Percentiles rank a stretch among this genome's conserved stretches.
These are phyloP conservation scores for Pleurotus pulmonarius DNA, from an alignment of 768 basidiomycete genomes.

Conservation along the genomic window DNA sequence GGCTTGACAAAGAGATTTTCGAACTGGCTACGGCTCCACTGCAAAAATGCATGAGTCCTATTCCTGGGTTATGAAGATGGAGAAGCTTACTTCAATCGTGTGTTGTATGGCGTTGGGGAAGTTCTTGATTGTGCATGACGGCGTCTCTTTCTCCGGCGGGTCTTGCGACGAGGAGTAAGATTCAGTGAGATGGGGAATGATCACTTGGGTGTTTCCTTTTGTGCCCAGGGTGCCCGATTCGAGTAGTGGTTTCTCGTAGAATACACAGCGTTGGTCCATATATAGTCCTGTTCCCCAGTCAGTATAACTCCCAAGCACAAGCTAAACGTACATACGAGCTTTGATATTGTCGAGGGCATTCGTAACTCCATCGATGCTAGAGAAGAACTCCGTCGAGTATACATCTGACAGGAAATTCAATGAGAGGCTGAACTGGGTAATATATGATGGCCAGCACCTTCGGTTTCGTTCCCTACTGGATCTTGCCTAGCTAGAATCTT, in stretches of 20 bases:
- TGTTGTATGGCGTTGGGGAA: constrained; percentile 98
- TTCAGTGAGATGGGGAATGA: constrained; percentile 92
- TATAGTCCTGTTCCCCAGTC: constrained; percentile 62
- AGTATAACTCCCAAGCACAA: constrained; percentile 7
- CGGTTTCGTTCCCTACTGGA: constrained; percentile 88
- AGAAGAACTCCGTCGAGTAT: constrained; percentile 88
- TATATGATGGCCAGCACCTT: constrained; percentile 55
- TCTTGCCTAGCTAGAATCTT: constrained; percentile 90
- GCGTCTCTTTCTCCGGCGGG: constrained; percentile 96
- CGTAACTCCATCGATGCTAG: constrained; percentile 85
- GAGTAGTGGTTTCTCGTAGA: constrained; percentile 92
- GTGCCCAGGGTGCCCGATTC: constrained; percentile 98
- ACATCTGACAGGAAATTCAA: constrained; percentile 65
- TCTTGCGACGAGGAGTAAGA: constrained; percentile 98
- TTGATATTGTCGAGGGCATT: constrained; percentile 97
- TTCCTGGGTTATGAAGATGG: neutral
- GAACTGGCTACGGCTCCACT: constrained; percentile 96
- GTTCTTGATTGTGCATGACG: constrained; percentile 97
- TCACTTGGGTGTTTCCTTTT: constrained; percentile 95
- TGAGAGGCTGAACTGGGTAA: constrained; percentile 25
- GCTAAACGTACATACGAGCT: constrained; percentile 62
- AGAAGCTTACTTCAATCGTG: constrained; percentile 78
- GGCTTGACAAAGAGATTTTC: constrained; percentile 93
- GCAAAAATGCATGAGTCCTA: constrained; percentile 7
- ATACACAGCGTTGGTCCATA: constrained; percentile 98